Conservation (phyloP, 2,329 filamentous ascomycete species). For the Monilinia vaccinii-corymbosi region DNA sequence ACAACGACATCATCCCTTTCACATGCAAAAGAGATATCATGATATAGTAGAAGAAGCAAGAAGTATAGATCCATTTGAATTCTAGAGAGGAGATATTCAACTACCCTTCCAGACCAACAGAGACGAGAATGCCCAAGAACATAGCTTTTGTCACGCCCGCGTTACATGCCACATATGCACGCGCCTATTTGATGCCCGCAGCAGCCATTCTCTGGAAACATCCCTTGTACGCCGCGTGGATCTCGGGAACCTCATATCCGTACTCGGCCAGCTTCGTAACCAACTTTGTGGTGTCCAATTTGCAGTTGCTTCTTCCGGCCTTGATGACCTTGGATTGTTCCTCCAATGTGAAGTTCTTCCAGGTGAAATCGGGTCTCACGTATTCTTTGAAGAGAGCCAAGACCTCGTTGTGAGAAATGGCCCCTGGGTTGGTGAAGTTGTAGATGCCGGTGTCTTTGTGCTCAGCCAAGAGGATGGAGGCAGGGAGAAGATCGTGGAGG, state of each 20-base stretch:
- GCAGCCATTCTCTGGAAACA: slow-evolving; percentile 58
- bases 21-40: neutral
- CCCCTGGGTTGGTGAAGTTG: slow-evolving; percentile 63
- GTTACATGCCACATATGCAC: neutral
- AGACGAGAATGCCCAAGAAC: neutral
- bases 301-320: slow-evolving; percentile 57
- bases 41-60: neutral
- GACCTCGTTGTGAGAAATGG: slow-evolving; percentile 64
- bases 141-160: slow-evolving; percentile 10
- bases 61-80: neutral
- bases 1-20: neutral
- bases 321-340: slow-evolving; percentile 60
- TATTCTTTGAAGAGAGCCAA: slow-evolving; percentile 53
- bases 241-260: slow-evolving; percentile 47
- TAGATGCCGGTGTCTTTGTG: slow-evolving; percentile 54
- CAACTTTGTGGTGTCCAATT: slow-evolving; percentile 54
- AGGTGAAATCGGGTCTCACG: slow-evolving; percentile 49
- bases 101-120: neutral
- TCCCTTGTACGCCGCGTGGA: slow-evolving; percentile 50
- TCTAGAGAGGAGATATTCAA: neutral
- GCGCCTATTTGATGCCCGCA: slow-evolving; percentile 39
- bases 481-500: slow-evolving; percentile 54
- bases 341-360: slow-evolving; percentile 58
- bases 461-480: slow-evolving; percentile 50
- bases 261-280: slow-evolving; percentile 51